Evolutionary conservation across 768 basidiomycete species (phyloP).

Genomic region (Termitomyces sp.): DNA sequence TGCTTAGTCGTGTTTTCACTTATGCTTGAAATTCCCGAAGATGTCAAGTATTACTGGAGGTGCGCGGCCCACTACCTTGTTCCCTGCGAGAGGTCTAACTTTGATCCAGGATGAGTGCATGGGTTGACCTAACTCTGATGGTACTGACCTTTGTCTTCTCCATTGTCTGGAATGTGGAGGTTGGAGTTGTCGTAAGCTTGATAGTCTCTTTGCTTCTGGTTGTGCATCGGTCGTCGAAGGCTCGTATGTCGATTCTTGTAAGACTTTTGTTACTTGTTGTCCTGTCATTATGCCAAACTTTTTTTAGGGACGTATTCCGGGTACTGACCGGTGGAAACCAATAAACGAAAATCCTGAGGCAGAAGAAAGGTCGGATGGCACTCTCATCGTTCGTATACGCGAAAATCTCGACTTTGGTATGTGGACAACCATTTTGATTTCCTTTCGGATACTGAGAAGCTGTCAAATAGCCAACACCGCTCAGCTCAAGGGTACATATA

Average conservation of each 20-base stretch:
- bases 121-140: constrained; percentile 87
- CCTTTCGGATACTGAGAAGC: neutral
- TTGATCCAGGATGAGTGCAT: constrained; percentile 71
- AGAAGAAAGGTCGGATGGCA: constrained; percentile 74
- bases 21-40: constrained; percentile 82
- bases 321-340: constrained; percentile 86
- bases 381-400: constrained; percentile 82
- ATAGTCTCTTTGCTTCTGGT: constrained; percentile 86
- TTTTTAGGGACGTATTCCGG: constrained; percentile 75
- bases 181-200: constrained; percentile 86
- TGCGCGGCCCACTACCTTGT: constrained; percentile 24
- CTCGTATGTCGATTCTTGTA: constrained; percentile 88
- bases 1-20: constrained; percentile 82
- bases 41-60: constrained; percentile 82
- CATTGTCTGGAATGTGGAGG: constrained; percentile 87
- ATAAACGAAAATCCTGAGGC: constrained; percentile 84
- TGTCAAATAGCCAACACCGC: constrained; percentile 78
- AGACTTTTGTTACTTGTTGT: constrained; percentile 15
- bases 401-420: constrained; percentile 89
- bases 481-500: constrained; percentile 71
- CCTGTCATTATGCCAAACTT: neutral
- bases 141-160: constrained; percentile 82
- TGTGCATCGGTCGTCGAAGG: constrained; percentile 82
- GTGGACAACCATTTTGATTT: constrained; percentile 15
- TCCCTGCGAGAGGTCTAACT: neutral